Conservation (phyloP, 2,329 filamentous ascomycete genomes). For the Monosporascus cannonballus region DNA sequence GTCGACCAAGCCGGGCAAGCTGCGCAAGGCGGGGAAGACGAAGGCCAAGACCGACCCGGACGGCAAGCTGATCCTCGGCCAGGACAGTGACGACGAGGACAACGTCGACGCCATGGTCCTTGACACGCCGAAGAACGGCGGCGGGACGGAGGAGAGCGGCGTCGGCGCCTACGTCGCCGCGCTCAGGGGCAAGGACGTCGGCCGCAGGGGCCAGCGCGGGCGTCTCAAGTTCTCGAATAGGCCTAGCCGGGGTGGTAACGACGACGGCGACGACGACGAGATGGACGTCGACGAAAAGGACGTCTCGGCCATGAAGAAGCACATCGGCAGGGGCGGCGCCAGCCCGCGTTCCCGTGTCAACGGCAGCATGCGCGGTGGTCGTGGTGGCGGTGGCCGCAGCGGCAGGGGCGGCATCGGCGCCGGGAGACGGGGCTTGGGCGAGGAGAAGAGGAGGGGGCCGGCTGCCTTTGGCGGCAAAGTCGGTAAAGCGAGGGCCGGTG, state of each 20-base stretch:
- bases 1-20: slow-evolving; percentile 71
- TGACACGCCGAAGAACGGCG: slow-evolving; percentile 40
- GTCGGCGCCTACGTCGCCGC: slow-evolving; percentile 66
- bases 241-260: slow-evolving; percentile 36
- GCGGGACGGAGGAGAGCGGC: slow-evolving; percentile 42
- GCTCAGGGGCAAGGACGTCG: slow-evolving; percentile 60
- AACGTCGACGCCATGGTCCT: slow-evolving; percentile 54
- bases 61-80: slow-evolving; percentile 73
- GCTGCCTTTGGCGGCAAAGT: slow-evolving; percentile 28
- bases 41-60: slow-evolving; percentile 69
- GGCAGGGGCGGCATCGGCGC: slow-evolving; percentile 33
- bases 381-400: slow-evolving; percentile 22
- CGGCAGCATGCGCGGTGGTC: slow-evolving; percentile 6
- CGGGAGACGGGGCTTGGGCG: slow-evolving; percentile 45
- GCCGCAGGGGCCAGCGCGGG: slow-evolving; percentile 58
- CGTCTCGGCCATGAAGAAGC: slow-evolving; percentile 45
- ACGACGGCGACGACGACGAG: slow-evolving; percentile 43
- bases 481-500: slow-evolving; percentile 32
- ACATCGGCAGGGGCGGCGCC: slow-evolving; percentile 29
- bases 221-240: slow-evolving; percentile 68
- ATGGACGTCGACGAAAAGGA: slow-evolving; percentile 47
- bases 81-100: slow-evolving; percentile 44
- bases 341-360: slow-evolving; percentile 6
- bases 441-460: slow-evolving; percentile 40
- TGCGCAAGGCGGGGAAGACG: slow-evolving; percentile 45